phyloP scores from a whole-genome alignment of 2,329 filamentous ascomycete genomes.

The Aciculosporium take region DNA sequence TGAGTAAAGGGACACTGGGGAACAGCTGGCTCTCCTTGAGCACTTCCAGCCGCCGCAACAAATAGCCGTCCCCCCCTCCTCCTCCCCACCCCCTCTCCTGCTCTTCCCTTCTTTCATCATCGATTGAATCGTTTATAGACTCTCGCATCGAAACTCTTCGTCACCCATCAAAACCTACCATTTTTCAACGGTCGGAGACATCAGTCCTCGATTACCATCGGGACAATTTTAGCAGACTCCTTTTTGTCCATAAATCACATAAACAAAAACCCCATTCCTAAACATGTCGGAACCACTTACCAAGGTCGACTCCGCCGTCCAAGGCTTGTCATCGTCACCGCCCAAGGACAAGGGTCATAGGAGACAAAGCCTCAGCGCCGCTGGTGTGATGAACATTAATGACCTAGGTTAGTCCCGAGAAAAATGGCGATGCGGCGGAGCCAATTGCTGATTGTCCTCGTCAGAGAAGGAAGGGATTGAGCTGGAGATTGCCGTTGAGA shows the following conservation, averaged over 20 bases:
- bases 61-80: slow-evolving; percentile 16
- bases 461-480: slow-evolving; percentile 60
- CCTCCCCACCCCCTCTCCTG: slow-evolving; percentile 8
- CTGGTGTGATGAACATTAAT: slow-evolving; percentile 59
- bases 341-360: slow-evolving; percentile 52
- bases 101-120: slow-evolving; percentile 12
- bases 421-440: background rate
- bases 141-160: slow-evolving; percentile 9
- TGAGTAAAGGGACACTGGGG: slow-evolving; percentile 15
- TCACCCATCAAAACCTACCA: background rate
- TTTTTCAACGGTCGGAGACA: background rate
- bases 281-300: slow-evolving; percentile 44
- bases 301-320: slow-evolving; percentile 86
- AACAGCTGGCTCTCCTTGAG: slow-evolving; percentile 3
- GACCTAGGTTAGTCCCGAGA: slow-evolving; percentile 58
- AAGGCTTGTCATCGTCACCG: slow-evolving; percentile 57
- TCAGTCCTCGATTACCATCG: background rate
- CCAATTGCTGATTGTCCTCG: background rate
- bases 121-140: background rate
- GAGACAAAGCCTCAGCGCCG: slow-evolving; percentile 57
- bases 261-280: slow-evolving; percentile 3
- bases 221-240: background rate
- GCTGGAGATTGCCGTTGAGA: slow-evolving; percentile 63
- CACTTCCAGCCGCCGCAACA: slow-evolving; percentile 16
- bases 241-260: background rate